A percentile compares a stretch with the other conserved stretches of the same genome.
Evolutionary conservation across 192 early-diverging fungal genomes (phyloP).

Genomic region (Geosiphon pyriformis): DNA sequence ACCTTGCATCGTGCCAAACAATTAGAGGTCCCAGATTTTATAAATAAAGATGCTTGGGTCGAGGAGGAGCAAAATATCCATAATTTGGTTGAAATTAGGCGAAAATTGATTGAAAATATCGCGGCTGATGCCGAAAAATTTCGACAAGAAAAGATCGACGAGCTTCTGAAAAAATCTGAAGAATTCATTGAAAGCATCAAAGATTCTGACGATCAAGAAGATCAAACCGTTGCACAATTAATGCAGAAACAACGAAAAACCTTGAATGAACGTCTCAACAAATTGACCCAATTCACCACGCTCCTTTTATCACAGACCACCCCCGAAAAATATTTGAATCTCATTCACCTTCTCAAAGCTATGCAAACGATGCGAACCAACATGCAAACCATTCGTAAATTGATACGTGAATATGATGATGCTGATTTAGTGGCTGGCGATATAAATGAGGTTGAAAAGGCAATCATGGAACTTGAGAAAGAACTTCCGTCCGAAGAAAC

Average conservation of each 20-base stretch:
- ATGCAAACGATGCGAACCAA: conserved; percentile 13
- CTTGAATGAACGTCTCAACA: conserved; percentile 6
- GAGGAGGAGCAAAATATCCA: conserved; percentile 17
- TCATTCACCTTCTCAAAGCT: not conserved
- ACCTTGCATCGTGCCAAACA: conserved; percentile 9
- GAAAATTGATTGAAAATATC: conserved; percentile 7
- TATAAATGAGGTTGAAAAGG: conserved; percentile 11
- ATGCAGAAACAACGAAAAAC: conserved; percentile 20
- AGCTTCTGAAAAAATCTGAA: conserved; percentile 10
- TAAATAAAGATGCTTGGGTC: conserved; percentile 18
- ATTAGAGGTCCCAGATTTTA: conserved; percentile 23
- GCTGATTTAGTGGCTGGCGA: conserved; percentile 15
- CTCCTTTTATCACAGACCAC: conserved; percentile 21
- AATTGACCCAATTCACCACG: conserved; percentile 13
- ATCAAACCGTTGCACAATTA: conserved; percentile 12
- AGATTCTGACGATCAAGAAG: conserved; percentile 18
- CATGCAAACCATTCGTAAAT: conserved; percentile 14
- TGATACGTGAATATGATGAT: conserved; percentile 20
- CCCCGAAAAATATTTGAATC: conserved; percentile 1
- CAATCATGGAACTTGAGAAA: conserved; percentile 11
- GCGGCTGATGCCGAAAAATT: not conserved
- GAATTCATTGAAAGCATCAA: conserved; percentile 8
- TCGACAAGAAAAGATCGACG: conserved; percentile 8
- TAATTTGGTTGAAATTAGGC: not conserved
- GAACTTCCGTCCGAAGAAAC: conserved; percentile 12